These are phyloP conservation scores for Verticillium tricorpus DNA, from an alignment of 2,329 filamentous ascomycete species.

Conservation along the genomic window DNA sequence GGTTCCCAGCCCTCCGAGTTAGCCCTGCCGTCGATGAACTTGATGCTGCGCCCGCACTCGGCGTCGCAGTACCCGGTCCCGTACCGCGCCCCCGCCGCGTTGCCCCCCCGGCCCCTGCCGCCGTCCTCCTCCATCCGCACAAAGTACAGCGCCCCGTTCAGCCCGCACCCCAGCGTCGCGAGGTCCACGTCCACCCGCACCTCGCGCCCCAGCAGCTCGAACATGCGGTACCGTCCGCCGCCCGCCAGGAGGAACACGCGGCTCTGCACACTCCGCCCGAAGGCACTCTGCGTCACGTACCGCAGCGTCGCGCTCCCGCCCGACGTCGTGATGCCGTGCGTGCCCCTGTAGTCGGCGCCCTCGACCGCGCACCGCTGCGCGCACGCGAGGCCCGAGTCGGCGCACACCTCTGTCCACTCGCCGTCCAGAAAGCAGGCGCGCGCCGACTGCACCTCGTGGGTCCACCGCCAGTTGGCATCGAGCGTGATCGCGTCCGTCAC, in stretches of 20 bases:
- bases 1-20: constrained; percentile 39
- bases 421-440: constrained; percentile 47
- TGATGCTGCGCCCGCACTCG: constrained; percentile 38
- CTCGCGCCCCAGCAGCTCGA: constrained; percentile 57
- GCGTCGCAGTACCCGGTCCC: constrained; percentile 51
- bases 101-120: constrained; percentile 35
- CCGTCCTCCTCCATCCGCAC: constrained; percentile 51
- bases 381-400: constrained; percentile 22
- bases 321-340: constrained; percentile 42
- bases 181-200: constrained; percentile 65
- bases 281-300: constrained; percentile 34
- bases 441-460: constrained; percentile 20
- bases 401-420: constrained; percentile 29
- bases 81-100: constrained; percentile 43
- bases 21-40: constrained; percentile 40
- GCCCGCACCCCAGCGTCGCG: constrained; percentile 56
- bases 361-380: constrained; percentile 42
- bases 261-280: constrained; percentile 34
- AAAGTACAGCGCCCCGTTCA: constrained; percentile 63
- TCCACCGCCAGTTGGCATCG: constrained; percentile 9
- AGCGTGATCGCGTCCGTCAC: constrained; percentile 4
- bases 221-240: constrained; percentile 52
- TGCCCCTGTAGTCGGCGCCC: constrained; percentile 37
- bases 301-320: constrained; percentile 43
- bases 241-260: constrained; percentile 56